These are phyloP conservation scores for Saccharomyces hybrid DNA, from an alignment of 1,139 yeast genomes.

Conservation along the genomic window DNA sequence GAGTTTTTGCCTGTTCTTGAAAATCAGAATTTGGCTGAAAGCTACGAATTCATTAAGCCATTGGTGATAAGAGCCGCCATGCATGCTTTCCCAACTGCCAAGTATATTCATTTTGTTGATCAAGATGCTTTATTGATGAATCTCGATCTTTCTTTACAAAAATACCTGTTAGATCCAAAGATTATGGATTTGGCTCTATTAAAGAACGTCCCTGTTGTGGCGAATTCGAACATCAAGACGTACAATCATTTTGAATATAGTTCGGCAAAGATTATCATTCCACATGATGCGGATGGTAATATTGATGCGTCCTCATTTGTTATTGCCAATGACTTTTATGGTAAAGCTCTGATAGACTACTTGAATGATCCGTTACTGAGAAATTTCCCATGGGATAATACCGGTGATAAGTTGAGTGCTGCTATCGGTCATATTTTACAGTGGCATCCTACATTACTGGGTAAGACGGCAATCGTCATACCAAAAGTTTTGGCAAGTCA, in stretches of 20 bases:
- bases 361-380: slow-evolving; percentile 69
- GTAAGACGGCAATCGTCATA: slow-evolving; percentile 66
- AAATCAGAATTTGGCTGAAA: slow-evolving; percentile 29
- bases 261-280: slow-evolving; percentile 49
- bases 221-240: slow-evolving; percentile 62
- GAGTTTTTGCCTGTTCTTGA: slow-evolving; percentile 61
- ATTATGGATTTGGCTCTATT: slow-evolving; percentile 52
- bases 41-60: slow-evolving; percentile 25
- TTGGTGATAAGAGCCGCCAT: slow-evolving; percentile 62
- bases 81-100: slow-evolving; percentile 77
- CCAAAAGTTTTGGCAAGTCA: slow-evolving; percentile 46
- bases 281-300: slow-evolving; percentile 51
- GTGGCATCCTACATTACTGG: slow-evolving; percentile 83
- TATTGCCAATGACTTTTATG: slow-evolving; percentile 53
- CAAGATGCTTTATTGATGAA: slow-evolving; percentile 69
- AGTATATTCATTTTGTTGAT: slow-evolving; percentile 80
- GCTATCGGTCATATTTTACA: slow-evolving; percentile 77
- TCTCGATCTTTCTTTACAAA: slow-evolving; percentile 46
- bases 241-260: slow-evolving; percentile 52
- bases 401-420: slow-evolving; percentile 51
- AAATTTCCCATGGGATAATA: slow-evolving; percentile 41
- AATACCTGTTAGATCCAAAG: slow-evolving; percentile 50
- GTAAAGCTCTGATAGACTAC: slow-evolving; percentile 62
- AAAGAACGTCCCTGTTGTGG: slow-evolving; percentile 61
- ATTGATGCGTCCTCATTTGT: slow-evolving; percentile 64